Percentiles rank a stretch among this genome's conserved stretches.
These are phyloP conservation scores for Alloascoidea hylecoeti DNA, from an alignment of 805 yeast species.

Conservation along the genomic window DNA sequence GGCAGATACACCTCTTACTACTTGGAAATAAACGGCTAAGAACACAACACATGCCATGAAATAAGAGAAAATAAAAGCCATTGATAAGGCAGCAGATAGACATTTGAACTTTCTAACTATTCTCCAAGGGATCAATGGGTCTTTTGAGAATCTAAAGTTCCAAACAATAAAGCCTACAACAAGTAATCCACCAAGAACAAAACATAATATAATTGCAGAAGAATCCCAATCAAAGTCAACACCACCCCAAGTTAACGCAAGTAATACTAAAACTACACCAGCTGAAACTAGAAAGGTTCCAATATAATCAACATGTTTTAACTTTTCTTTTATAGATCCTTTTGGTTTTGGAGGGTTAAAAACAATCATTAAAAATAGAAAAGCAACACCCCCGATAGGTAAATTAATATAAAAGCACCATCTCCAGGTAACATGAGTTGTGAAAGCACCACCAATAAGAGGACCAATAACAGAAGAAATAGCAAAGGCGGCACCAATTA, in stretches of 20 bases:
- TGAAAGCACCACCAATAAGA: slow-evolving; percentile 50
- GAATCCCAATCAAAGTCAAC: slow-evolving; percentile 36
- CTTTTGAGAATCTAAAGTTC: slow-evolving; percentile 21
- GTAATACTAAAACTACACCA: slow-evolving; percentile 28
- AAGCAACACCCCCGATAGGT: slow-evolving; percentile 45
- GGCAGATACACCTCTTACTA: slow-evolving; percentile 21
- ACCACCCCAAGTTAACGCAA: slow-evolving; percentile 44
- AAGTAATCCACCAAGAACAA: slow-evolving; percentile 32
- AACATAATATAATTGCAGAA: slow-evolving; percentile 31
- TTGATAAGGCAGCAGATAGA: slow-evolving; percentile 21
- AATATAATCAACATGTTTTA: slow-evolving; percentile 31
- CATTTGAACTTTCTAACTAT: slow-evolving; percentile 24
- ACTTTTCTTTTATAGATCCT: slow-evolving; percentile 22
- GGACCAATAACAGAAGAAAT: slow-evolving; percentile 39
- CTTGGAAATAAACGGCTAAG: too few relatives aligned
- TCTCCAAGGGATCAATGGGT: slow-evolving; percentile 32
- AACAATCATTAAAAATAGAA: slow-evolving; percentile 21
- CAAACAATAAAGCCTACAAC: slow-evolving; percentile 19
- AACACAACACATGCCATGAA: slow-evolving; percentile 30
- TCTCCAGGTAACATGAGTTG: slow-evolving; percentile 47
- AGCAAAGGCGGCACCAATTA: slow-evolving; percentile 11
- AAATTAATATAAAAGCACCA: slow-evolving; percentile 66
- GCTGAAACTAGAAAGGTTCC: slow-evolving; percentile 30
- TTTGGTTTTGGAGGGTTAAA: slow-evolving; percentile 33
- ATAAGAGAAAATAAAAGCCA: slow-evolving; percentile 22